A percentile compares a stretch with the other conserved stretches of the same genome.
These are phyloP conservation scores for Penicillium sumatraense DNA, from an alignment of 2,329 filamentous ascomycete genomes.

Conservation along the genomic window DNA sequence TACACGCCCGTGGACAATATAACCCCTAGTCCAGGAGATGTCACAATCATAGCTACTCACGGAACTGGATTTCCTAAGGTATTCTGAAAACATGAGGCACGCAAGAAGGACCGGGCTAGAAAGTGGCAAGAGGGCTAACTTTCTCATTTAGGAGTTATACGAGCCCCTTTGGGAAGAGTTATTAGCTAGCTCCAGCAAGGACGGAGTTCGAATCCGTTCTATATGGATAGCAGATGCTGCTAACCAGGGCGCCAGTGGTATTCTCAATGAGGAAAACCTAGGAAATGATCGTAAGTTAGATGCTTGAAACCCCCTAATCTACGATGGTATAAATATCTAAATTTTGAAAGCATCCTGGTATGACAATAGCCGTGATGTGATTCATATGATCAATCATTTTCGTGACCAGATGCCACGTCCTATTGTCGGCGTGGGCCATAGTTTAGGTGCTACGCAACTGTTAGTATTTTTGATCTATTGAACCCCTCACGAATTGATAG, in stretches of 20 bases:
- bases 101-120: not conserved
- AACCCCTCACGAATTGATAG: not conserved
- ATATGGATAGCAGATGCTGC: slow-evolving; percentile 84
- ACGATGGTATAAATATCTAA: not conserved
- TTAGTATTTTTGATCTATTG: slow-evolving; percentile 1
- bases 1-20: slow-evolving; percentile 57
- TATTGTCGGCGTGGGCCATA: slow-evolving; percentile 83
- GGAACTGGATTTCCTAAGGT: slow-evolving; percentile 71
- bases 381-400: slow-evolving; percentile 55
- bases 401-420: slow-evolving; percentile 54
- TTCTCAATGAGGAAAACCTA: slow-evolving; percentile 71
- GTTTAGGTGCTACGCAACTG: slow-evolving; percentile 74
- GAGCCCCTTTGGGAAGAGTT: not conserved
- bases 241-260: slow-evolving; percentile 74
- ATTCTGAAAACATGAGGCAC: slow-evolving; percentile 48
- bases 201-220: slow-evolving; percentile 68
- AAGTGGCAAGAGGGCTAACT: not conserved
- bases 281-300: slow-evolving; percentile 75
- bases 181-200: slow-evolving; percentile 50
- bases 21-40: slow-evolving; percentile 49
- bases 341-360: slow-evolving; percentile 59
- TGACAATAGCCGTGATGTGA: slow-evolving; percentile 77
- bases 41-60: slow-evolving; percentile 60
- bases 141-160: not conserved
- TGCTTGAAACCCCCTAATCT: not conserved